These are phyloP conservation scores for Flaveria floridana DNA, from an alignment of 140 eudicot species.

Conservation along the genomic window DNA sequence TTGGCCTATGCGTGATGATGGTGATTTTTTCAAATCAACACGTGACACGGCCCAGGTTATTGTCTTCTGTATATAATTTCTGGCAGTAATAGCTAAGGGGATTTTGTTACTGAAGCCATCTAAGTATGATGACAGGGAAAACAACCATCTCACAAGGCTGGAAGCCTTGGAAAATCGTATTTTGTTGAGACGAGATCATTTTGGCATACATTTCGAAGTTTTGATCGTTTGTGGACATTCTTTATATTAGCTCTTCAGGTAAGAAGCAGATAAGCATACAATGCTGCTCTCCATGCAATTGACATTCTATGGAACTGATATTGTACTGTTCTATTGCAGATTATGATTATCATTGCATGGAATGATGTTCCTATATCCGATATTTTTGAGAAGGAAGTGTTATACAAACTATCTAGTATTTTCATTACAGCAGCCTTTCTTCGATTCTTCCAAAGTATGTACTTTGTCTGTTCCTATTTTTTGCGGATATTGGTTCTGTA, in stretches of 20 bases:
- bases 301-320: slow-evolving; percentile 18
- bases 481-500: slow-evolving; percentile 21
- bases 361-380: slow-evolving; percentile 48
- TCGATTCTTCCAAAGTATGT: slow-evolving; percentile 88
- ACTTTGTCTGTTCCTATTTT: slow-evolving; percentile 2
- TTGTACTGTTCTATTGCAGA: slow-evolving; percentile 50
- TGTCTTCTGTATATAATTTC: slow-evolving; percentile 1
- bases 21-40: slow-evolving; percentile 77
- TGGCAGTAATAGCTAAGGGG: slow-evolving; percentile 15
- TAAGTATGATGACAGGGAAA: slow-evolving; percentile 60
- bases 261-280: slow-evolving; percentile 23
- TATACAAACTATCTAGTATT: slow-evolving; percentile 74
- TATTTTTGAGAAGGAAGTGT: slow-evolving; percentile 52
- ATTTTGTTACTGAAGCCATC: slow-evolving; percentile 24
- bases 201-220: slow-evolving; percentile 89
- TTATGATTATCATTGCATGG: slow-evolving; percentile 86
- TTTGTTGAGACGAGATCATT: slow-evolving; percentile 84
- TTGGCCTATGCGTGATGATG: slow-evolving; percentile 99
- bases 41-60: slow-evolving; percentile 46
- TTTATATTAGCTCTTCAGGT: slow-evolving; percentile 80
- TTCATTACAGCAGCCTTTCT: slow-evolving; percentile 91
- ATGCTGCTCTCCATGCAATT: slow-evolving; percentile 14
- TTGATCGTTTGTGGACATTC: slow-evolving; percentile 96
- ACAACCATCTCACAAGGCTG: slow-evolving; percentile 40
- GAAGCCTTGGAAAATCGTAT: slow-evolving; percentile 68